Percentiles rank a stretch among this genome's conserved stretches.
These are phyloP conservation scores for Cercospora janseana DNA, from an alignment of 2,329 filamentous ascomycete species.

Conservation along the genomic window DNA sequence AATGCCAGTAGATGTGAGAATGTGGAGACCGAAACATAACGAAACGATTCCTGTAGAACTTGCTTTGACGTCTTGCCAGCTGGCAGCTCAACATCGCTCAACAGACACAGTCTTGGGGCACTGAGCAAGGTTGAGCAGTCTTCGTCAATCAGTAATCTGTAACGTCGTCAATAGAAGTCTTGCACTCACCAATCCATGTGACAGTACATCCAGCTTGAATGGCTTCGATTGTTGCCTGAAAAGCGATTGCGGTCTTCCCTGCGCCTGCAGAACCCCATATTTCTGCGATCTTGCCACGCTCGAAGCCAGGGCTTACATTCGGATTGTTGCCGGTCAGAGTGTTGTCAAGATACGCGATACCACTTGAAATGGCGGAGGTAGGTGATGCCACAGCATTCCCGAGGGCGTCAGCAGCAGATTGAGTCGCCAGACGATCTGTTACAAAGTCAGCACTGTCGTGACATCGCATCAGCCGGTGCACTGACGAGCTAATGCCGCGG, in stretches of 20 bases:
- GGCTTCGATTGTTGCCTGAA: conserved; percentile 50
- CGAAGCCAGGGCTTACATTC: conserved; percentile 56
- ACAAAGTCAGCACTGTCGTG: neutral
- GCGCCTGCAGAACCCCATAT: conserved; percentile 82
- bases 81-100: neutral
- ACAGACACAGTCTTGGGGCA: conserved; percentile 7
- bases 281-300: conserved; percentile 76
- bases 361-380: conserved; percentile 13
- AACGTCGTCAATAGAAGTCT: neutral
- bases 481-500: conserved; percentile 11
- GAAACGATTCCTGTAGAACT: conserved; percentile 44
- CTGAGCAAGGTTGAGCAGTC: conserved; percentile 21
- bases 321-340: conserved; percentile 13
- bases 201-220: conserved; percentile 62
- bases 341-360: conserved; percentile 16
- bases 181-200: conserved; percentile 62
- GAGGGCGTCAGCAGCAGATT: conserved; percentile 18
- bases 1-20: conserved; percentile 69
- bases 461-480: neutral
- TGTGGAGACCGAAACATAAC: conserved; percentile 61
- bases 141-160: neutral
- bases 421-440: conserved; percentile 22
- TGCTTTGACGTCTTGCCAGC: neutral
- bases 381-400: neutral
- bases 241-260: conserved; percentile 80